Base-by-base conservation (phyloP, 805 yeast genomes). In the Torulaspora microellipsoides region DNA sequence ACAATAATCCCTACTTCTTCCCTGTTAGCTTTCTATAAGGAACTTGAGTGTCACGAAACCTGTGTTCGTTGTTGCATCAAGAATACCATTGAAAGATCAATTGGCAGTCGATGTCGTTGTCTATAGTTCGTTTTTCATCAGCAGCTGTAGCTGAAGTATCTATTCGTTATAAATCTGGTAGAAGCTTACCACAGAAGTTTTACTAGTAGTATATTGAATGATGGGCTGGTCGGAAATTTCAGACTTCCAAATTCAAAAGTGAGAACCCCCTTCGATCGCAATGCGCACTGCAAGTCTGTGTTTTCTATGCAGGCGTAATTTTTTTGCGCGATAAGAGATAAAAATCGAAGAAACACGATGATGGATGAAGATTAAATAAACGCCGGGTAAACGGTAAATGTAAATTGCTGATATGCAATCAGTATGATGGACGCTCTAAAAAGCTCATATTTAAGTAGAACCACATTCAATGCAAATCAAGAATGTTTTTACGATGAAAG, bases 401-500 rank as follows among this genome's bases (percentile, higher is more conserved):
- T 10, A n/a, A n/a, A 31, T n/a, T 31, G 34, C 3, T 31, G 17
- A 31, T 9, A 31, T 31, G 17, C 14, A 10, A 3, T 31, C n/a
- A 31, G 4, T 31, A 31, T 15, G 15, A 8, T 8, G 4, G 34
- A 15, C 12, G 6, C 15, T 11, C 34, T 12, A 4, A n/a, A 3
- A 10, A 4, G 13, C 3, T 31, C 11, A 8, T 12, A 8, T 12
- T 31, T n/a, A n/a, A n/a, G n/a, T n/a, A n/a, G n/a, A n/a, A n/a
- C 6, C 15, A 31, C 14, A n/a, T 11, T 31, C 4, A 15, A 33
- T 33, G 36, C 7, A 27, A 15, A 7, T 15, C 13, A 33, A 8
- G 25, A 14, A 12, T 36, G 40, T 45, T 47, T 12, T 42, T n/a
- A 38, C 34, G 15, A 45, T 52, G 12, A 30, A 15, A 6, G 31